Percentiles rank a stretch among this genome's conserved stretches.
Evolutionary conservation across 2,329 filamentous ascomycete genomes (phyloP).

Genomic region (Cordyceps javanica): DNA sequence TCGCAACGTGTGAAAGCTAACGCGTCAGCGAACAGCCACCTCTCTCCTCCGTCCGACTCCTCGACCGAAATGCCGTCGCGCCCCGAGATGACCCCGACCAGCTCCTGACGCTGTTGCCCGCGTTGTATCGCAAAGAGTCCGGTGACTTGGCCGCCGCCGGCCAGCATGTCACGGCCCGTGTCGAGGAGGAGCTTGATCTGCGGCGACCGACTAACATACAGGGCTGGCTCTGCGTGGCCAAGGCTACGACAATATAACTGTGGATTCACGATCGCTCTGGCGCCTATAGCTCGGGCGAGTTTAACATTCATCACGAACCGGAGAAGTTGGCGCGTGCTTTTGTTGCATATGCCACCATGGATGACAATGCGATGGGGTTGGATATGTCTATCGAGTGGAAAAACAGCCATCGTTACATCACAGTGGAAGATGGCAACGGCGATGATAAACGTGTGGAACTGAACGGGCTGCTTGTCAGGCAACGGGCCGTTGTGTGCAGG

Average conservation of each 20-base stretch:
- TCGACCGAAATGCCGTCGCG: too few relatives aligned
- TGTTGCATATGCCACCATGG: slow-evolving; percentile 18
- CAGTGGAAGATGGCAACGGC: not conserved
- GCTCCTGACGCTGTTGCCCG: too few relatives aligned
- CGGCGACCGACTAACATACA: too few relatives aligned
- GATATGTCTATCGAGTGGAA: slow-evolving; percentile 10
- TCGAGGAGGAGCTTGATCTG: too few relatives aligned
- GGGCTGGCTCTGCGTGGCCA: too few relatives aligned
- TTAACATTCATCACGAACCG: slow-evolving; percentile 14
- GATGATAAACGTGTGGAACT: slow-evolving; percentile 12
- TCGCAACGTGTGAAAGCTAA: too few relatives aligned
- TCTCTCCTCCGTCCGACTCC: too few relatives aligned
- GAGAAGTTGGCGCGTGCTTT: slow-evolving; percentile 14
- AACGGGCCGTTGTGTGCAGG: slow-evolving; percentile 15
- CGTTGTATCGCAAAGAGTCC: too few relatives aligned
- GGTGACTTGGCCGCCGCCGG: too few relatives aligned
- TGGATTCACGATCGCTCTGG: slow-evolving; percentile 14
- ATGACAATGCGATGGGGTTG: slow-evolving; percentile 15
- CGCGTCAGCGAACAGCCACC: too few relatives aligned
- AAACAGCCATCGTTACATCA: slow-evolving; percentile 1
- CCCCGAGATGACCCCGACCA: too few relatives aligned
- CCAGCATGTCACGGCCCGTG: too few relatives aligned
- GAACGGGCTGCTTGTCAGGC: slow-evolving; percentile 11
- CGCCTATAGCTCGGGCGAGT: slow-evolving; percentile 14
- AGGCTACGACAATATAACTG: slow-evolving; percentile 9